Evolutionary conservation across 148 eudicot genomes (phyloP).

Genomic region (Rhododendron ferrugineum): DNA sequence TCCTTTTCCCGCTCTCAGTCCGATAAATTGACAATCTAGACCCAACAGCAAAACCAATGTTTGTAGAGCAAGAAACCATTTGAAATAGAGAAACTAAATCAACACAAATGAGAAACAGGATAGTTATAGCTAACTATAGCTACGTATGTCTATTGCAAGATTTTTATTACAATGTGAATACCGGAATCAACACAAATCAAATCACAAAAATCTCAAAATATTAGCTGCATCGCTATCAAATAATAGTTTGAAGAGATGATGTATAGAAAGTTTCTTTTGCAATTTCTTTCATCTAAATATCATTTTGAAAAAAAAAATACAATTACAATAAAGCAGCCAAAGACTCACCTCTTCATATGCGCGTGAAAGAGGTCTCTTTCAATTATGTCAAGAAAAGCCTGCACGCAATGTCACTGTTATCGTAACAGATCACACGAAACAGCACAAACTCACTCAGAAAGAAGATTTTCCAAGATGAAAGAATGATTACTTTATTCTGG

Average conservation of each 20-base stretch:
- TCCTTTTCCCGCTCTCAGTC: no score
- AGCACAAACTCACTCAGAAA: neutral
- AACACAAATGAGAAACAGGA: no score
- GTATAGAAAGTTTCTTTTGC: neutral
- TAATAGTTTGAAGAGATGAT: neutral
- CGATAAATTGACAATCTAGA: no score
- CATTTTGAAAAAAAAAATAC: neutral
- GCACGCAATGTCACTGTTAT: conserved; percentile 21
- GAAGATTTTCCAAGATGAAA: neutral
- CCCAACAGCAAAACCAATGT: no score
- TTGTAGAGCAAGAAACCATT: no score
- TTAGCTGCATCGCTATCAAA: neutral
- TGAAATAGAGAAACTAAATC: no score
- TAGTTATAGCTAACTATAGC: neutral
- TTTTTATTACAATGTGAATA: neutral
- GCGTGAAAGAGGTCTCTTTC: conserved; percentile 80
- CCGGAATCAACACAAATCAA: neutral
- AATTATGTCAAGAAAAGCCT: conserved; percentile 86
- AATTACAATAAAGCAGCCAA: conserved; percentile 4
- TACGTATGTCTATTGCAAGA: neutral
- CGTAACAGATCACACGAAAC: neutral
- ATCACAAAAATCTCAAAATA: neutral
- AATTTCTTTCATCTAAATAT: neutral
- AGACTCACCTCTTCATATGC: conserved; percentile 73
- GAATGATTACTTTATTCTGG: conserved; percentile 59